Conservation (phyloP, 2,329 filamentous ascomycete genomes). For the Ceratocystis harringtonii region DNA sequence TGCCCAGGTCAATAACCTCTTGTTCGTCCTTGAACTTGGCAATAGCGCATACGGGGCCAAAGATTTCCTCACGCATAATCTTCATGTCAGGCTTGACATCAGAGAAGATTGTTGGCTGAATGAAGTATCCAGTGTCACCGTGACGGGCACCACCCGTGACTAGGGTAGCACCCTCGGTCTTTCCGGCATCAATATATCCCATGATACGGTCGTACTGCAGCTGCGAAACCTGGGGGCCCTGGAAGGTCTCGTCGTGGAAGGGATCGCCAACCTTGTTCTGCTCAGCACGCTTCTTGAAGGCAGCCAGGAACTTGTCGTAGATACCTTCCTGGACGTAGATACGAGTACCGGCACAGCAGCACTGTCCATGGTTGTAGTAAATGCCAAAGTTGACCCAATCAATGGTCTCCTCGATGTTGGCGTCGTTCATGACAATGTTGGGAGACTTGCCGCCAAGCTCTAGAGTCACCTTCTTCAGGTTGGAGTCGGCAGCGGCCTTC, state of each 20-base stretch:
- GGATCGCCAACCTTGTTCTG: slow-evolving; percentile 27
- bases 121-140: slow-evolving; percentile 24
- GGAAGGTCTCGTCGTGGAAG: slow-evolving; percentile 22
- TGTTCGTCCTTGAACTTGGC: slow-evolving; percentile 28
- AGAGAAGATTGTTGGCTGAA: slow-evolving; percentile 23
- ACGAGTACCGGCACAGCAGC: slow-evolving; percentile 44
- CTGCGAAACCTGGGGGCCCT: slow-evolving; percentile 37
- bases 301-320: slow-evolving; percentile 41
- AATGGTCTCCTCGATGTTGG: slow-evolving; percentile 47
- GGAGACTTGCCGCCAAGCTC: slow-evolving; percentile 57
- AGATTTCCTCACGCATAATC: slow-evolving; percentile 47
- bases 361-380: slow-evolving; percentile 40
- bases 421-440: slow-evolving; percentile 49
- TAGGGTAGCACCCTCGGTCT: slow-evolving; percentile 24
- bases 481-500: slow-evolving; percentile 50
- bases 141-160: slow-evolving; percentile 23
- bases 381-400: slow-evolving; percentile 34
- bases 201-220: slow-evolving; percentile 34
- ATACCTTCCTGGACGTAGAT: slow-evolving; percentile 41
- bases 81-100: slow-evolving; percentile 23
- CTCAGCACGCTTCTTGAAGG: slow-evolving; percentile 36
- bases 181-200: slow-evolving; percentile 32
- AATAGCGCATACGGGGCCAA: slow-evolving; percentile 47
- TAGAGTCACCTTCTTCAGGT: slow-evolving; percentile 49
- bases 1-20: slow-evolving; percentile 24